A percentile compares a stretch with the other conserved stretches of the same genome.
These are phyloP conservation scores for Lycium ferocissimum DNA, from an alignment of 257 asterid genomes.

Conservation along the genomic window DNA sequence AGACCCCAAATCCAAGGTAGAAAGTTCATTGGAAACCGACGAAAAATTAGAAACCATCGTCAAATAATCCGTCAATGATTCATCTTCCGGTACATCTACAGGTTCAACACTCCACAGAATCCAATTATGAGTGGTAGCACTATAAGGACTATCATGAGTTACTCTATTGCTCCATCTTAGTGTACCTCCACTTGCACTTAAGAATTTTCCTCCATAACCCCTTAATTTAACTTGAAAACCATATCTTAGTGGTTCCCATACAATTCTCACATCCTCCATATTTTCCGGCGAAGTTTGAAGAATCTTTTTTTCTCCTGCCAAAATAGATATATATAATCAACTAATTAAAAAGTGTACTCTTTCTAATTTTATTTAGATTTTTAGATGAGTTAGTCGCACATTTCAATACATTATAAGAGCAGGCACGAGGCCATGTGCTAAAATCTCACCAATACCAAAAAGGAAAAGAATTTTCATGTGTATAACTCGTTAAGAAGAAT, in stretches of 20 bases:
- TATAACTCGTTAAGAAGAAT: not conserved
- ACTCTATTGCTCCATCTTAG: conserved; percentile 92
- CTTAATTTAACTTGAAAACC: conserved; percentile 78
- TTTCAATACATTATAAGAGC: not conserved
- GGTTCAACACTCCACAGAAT: conserved; percentile 80
- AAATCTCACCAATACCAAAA: too few relatives aligned
- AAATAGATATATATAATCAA: too few relatives aligned
- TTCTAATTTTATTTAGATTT: too few relatives aligned
- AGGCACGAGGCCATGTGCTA: not conserved
- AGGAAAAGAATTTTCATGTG: too few relatives aligned
- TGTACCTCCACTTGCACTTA: conserved; percentile 92
- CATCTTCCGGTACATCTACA: conserved; percentile 80
- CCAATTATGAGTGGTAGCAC: conserved; percentile 67
- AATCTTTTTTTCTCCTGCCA: not conserved
- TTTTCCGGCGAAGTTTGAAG: conserved; percentile 59
- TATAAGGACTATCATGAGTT: conserved; percentile 70
- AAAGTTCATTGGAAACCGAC: conserved; percentile 77
- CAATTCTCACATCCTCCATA: conserved; percentile 46
- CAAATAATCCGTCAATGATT: conserved; percentile 65
- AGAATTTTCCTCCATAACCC: conserved; percentile 62
- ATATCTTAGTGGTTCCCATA: conserved; percentile 85
- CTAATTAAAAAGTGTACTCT: too few relatives aligned
- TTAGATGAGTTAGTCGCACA: too few relatives aligned
- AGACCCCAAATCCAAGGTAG: conserved; percentile 71
- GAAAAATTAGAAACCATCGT: conserved; percentile 77